These are phyloP conservation scores for Citrus hindsii DNA, from an alignment of 345 rosid species.

Conservation along the genomic window DNA sequence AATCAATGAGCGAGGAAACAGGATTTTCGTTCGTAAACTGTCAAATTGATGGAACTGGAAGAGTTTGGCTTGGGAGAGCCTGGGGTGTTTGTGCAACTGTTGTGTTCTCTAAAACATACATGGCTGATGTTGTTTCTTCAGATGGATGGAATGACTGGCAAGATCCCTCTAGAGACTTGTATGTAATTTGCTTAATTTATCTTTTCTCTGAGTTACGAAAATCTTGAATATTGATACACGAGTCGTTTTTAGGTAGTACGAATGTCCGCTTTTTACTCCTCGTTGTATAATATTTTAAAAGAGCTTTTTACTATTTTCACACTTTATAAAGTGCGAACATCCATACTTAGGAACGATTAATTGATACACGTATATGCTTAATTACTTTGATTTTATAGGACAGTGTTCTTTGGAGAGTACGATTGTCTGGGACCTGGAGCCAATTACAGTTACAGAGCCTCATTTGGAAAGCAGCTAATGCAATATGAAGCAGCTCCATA, in stretches of 20 bases:
- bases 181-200: background rate
- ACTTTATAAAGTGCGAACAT: no score
- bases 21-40: constrained; percentile 74
- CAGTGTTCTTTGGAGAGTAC: constrained; percentile 65
- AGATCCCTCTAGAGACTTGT: constrained; percentile 59
- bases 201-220: no score
- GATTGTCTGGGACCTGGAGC: constrained; percentile 67
- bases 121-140: constrained; percentile 51
- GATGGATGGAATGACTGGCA: constrained; percentile 81
- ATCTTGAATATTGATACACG: no score
- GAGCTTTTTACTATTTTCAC: no score
- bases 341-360: rapidly evolving
- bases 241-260: no score
- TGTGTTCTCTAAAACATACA: constrained; percentile 59
- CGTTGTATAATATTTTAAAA: no score
- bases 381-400: constrained; percentile 34
- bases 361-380: no score
- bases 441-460: constrained; percentile 34
- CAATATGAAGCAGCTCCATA: constrained; percentile 52
- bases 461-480: constrained; percentile 48
- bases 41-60: constrained; percentile 54
- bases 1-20: constrained; percentile 42
- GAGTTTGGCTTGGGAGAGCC: constrained; percentile 74
- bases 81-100: constrained; percentile 68
- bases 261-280: no score